Percentiles rank a stretch among this genome's conserved stretches.
These are phyloP conservation scores for Rhytidiadelphus loreus DNA, from an alignment of 225 moss, liverwort and hornwort genomes.

Conservation along the genomic window DNA sequence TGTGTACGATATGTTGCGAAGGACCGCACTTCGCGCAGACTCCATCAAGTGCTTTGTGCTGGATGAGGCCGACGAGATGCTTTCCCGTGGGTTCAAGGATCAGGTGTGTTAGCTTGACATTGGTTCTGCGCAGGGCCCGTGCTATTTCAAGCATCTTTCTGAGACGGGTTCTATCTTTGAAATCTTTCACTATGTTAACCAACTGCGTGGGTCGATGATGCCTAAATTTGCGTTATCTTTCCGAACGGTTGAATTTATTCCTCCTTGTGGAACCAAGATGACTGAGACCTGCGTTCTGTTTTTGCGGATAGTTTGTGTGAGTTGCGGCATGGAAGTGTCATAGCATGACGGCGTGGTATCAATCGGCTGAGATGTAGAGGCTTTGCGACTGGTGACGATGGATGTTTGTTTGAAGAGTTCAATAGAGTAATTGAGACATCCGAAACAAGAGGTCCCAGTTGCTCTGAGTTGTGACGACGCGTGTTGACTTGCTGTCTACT, in stretches of 20 bases:
- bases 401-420: background rate
- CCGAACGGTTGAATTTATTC: background rate
- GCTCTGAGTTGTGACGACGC: background rate
- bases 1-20: conserved; percentile 61
- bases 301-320: background rate
- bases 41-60: conserved; percentile 69
- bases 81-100: conserved; percentile 68
- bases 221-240: background rate
- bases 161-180: background rate
- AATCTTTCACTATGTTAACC: background rate
- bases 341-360: background rate
- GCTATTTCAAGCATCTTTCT: background rate
- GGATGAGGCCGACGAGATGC: conserved; percentile 72
- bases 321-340: background rate
- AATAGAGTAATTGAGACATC: background rate
- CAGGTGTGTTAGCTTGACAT: conserved; percentile 20
- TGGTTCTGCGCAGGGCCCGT: background rate
- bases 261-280: conserved; percentile 1
- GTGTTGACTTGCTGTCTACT: background rate
- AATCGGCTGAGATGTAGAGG: background rate
- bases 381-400: background rate
- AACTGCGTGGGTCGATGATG: background rate
- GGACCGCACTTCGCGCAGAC: conserved; percentile 43
- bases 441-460: background rate
- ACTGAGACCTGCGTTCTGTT: background rate